These are phyloP conservation scores for Ceratocystis cubensis DNA, from an alignment of 2,329 filamentous ascomycete genomes.

Conservation along the genomic window DNA sequence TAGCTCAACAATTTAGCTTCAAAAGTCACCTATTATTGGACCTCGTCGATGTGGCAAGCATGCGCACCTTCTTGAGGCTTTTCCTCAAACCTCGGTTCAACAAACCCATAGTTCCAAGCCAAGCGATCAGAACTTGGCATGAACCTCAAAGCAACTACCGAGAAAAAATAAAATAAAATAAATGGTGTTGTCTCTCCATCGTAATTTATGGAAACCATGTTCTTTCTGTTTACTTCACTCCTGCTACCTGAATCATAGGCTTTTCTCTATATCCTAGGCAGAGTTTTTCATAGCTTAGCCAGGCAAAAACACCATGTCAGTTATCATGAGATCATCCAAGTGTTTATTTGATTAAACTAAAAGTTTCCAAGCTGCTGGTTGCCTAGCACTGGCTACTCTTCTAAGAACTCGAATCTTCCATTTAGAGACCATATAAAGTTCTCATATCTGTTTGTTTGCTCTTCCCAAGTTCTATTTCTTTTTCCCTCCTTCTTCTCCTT, in stretches of 20 bases:
- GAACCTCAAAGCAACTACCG: background rate
- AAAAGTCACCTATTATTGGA: too few species aligned
- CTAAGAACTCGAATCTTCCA: background rate
- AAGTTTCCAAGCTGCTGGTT: background rate
- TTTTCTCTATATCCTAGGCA: background rate
- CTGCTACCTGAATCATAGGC: background rate
- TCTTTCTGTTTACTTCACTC: background rate
- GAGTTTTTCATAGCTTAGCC: background rate
- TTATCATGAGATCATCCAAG: background rate
- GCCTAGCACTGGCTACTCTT: background rate
- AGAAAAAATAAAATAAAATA: background rate
- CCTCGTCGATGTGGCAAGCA: background rate
- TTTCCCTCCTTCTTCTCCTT: constrained; percentile 13
- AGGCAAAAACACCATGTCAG: background rate
- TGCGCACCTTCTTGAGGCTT: background rate
- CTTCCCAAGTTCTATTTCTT: constrained; percentile 10
- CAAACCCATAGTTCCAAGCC: background rate
- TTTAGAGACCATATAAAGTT: background rate
- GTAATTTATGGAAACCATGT: too few species aligned
- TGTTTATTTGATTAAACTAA: background rate
- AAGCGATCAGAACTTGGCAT: background rate
- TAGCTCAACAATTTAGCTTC: too few species aligned
- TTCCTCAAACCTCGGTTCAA: background rate
- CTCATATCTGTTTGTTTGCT: constrained; percentile 11
- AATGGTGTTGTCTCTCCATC: too few species aligned